phyloP scores from a whole-genome alignment of 768 basidiomycete species.

The Leccinum imitatum region DNA sequence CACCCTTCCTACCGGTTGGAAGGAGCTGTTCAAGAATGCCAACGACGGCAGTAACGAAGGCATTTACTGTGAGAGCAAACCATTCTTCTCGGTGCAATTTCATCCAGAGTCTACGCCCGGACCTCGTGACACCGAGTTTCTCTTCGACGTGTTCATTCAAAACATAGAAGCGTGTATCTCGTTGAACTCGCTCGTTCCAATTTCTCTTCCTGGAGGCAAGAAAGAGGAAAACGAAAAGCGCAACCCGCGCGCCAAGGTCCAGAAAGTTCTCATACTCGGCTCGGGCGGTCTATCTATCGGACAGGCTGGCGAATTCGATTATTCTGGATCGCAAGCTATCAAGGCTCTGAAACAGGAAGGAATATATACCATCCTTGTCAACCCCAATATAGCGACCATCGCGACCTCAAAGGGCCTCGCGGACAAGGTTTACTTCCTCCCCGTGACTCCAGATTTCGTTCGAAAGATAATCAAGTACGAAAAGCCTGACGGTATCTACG shows the following conservation, averaged over 20 bases:
- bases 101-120: constrained; percentile 98
- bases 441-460: constrained; percentile 97
- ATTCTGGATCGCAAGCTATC: constrained; percentile 98
- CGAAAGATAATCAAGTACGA: constrained; percentile 98
- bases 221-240: constrained; percentile 80
- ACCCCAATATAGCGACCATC: constrained; percentile 99
- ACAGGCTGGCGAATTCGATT: constrained; percentile 99
- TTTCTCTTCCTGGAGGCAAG: constrained; percentile 74
- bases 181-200: constrained; percentile 53
- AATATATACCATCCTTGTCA: constrained; percentile 98
- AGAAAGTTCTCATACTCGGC: constrained; percentile 94
- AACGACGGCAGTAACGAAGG: constrained; percentile 98
- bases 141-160: constrained; percentile 96
- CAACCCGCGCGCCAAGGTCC: constrained; percentile 71
- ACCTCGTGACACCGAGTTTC: constrained; percentile 96
- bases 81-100: constrained; percentile 99
- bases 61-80: constrained; percentile 88
- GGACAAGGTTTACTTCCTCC: constrained; percentile 99
- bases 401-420: constrained; percentile 96
- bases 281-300: constrained; percentile 98
- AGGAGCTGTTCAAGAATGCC: constrained; percentile 92
- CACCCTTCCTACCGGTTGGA: constrained; percentile 83
- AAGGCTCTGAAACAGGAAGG: constrained; percentile 99
- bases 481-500: constrained; percentile 98
- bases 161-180: constrained; percentile 74